Evolutionary conservation across 1,284 basidiomycete species (phyloP), one percentile per base, ranked within the genome.

Genomic region (Boletellus deceptivus): DNA sequence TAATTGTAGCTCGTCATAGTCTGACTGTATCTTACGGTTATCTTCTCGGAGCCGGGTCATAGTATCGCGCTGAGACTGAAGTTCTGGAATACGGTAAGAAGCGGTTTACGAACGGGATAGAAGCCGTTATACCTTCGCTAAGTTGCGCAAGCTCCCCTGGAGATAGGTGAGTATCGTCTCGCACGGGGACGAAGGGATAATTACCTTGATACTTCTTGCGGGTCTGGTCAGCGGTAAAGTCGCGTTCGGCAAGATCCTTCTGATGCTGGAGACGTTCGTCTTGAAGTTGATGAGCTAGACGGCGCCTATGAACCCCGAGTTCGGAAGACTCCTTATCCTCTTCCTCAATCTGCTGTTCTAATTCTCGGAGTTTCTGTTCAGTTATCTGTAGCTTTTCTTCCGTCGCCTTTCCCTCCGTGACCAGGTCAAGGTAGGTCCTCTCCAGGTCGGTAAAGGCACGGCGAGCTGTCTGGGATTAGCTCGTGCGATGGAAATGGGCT

Each of bases 141-240:
- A 91, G 68, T 56, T 87, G 85, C 1, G 86, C 84, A 39, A 91
- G 72, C 66, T 89, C 86, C 40, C 80, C 86, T 90, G 41, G 14
- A 40, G 57, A 37, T 29, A 22, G 2, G 49, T 60, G 24, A 61
- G 43, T 43, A 46, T 41, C 47, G 3, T 31, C 37, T 43, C 11
- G 18, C 16, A 46, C 22, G 18, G 17, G 22, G 13, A 49, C 17
- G 22, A 52, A 38, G 40, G 24, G 14, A 7, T 20, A 16, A 65
- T 52, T 65, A 86, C 88, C 80, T 76, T 91, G 87, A 60, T 91
- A 91, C 65, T 90, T 91, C 74, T 90, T 88, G 53, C 87, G 80
- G 1, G 86, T 90, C 64, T 89, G 86, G 58, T 90, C 84, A 38
- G 82, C 77, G 13, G 84, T 74, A 62, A 89, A 89, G 65, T 91